Percentiles rank a stretch among this genome's conserved stretches.
phyloP scores from a whole-genome alignment of 2,329 filamentous ascomycete genomes.

The Phialocephala subalpina region DNA sequence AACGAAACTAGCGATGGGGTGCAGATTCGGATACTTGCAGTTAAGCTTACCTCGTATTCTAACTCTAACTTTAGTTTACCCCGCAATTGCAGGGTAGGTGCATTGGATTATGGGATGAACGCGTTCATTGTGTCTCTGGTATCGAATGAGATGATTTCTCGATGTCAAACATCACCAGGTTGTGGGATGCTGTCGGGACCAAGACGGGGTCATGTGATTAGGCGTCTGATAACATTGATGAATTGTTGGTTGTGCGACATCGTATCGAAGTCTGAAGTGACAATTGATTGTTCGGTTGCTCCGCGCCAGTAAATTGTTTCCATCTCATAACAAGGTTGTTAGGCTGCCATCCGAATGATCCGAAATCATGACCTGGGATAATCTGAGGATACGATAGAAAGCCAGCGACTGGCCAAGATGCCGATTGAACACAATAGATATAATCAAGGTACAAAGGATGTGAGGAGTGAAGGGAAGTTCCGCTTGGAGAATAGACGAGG shows the following conservation, averaged over 20 bases:
- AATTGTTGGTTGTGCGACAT: background rate
- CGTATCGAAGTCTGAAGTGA: background rate
- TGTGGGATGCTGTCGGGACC: background rate
- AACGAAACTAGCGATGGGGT: background rate
- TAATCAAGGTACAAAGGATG: background rate
- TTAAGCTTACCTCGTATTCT: slow-evolving; percentile 6
- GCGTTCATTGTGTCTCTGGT: background rate
- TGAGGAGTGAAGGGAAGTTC: background rate
- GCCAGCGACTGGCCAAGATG: background rate
- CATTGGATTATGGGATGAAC: background rate
- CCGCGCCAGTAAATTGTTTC: too few species aligned
- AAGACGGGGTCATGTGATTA: slow-evolving; percentile 5
- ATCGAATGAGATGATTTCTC: background rate
- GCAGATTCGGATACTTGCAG: slow-evolving; percentile 2
- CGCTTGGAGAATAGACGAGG: too few species aligned
- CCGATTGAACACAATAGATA: background rate
- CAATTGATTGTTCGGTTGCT: background rate
- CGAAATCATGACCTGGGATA: background rate
- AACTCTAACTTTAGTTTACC: slow-evolving; percentile 1
- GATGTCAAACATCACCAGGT: slow-evolving; percentile 3
- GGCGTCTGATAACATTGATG: background rate
- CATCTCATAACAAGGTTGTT: background rate
- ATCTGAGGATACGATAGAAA: slow-evolving; percentile 1
- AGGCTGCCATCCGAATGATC: background rate
- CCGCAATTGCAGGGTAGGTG: background rate